Conservation (phyloP, 2,329 filamentous ascomycete species). For the Pseudohalonectria lignicola region DNA sequence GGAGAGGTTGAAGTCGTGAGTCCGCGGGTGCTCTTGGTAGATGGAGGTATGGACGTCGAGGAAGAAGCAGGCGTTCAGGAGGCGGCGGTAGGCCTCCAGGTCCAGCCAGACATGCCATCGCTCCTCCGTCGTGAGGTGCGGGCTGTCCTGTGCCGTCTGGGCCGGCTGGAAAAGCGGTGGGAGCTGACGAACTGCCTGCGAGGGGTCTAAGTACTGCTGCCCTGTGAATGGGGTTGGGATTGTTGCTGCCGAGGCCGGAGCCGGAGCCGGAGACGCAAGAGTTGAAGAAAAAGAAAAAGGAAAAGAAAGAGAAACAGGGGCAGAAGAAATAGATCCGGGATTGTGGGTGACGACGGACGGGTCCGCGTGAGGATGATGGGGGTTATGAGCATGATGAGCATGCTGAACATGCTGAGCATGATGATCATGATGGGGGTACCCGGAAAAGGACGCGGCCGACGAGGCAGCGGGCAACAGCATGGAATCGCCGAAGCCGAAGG, state of each 20-base stretch:
- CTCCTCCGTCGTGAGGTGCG: constrained; percentile 15
- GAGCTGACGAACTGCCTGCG: constrained; percentile 17
- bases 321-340: background rate
- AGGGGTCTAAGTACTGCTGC: constrained; percentile 18
- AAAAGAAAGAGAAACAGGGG: constrained; percentile 9
- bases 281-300: constrained; percentile 7
- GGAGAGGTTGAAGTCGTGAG: constrained; percentile 24
- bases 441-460: too few species aligned
- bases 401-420: too few species aligned
- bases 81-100: constrained; percentile 38
- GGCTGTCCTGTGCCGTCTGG: constrained; percentile 10
- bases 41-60: constrained; percentile 44
- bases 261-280: background rate
- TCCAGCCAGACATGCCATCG: constrained; percentile 43
- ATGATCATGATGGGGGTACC: too few species aligned
- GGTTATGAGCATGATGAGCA: too few species aligned
- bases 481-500: background rate
- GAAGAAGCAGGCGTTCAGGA: constrained; percentile 45
- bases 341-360: too few species aligned
- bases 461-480: too few species aligned
- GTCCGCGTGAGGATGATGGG: too few species aligned
- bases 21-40: constrained; percentile 38
- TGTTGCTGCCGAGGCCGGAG: too few species aligned
- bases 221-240: constrained; percentile 3
- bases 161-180: constrained; percentile 12